Conservation (phyloP, 139 green algal genomes). For the Micromonas pusilla region DNA sequence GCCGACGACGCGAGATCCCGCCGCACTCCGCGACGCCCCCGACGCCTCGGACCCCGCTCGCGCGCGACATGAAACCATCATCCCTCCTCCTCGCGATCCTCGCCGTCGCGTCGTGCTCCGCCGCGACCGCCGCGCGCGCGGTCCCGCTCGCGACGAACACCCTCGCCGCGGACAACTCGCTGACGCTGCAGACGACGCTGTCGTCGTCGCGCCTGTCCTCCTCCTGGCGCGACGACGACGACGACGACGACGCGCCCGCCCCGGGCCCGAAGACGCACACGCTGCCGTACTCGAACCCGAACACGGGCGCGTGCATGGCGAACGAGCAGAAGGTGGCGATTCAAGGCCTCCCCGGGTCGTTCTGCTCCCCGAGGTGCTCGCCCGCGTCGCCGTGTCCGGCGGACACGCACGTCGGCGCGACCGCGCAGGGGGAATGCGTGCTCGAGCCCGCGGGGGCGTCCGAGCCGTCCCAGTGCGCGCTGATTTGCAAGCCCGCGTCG, state of each 20-base stretch:
- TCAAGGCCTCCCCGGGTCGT: constrained; percentile 4
- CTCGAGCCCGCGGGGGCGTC: not conserved
- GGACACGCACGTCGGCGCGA: not conserved
- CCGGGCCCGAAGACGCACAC: not conserved
- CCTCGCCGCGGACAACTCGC: too few species aligned
- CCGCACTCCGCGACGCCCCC: too few species aligned
- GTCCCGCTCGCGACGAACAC: too few species aligned
- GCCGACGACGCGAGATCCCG: too few species aligned
- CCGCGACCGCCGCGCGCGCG: too few species aligned
- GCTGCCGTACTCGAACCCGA: constrained; percentile 12
- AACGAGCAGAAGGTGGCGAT: constrained; percentile 18
- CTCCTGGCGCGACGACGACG: too few species aligned
- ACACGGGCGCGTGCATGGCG: not conserved
- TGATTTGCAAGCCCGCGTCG: not conserved
- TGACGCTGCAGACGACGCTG: too few species aligned
- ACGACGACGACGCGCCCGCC: too few species aligned
- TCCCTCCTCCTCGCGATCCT: not conserved
- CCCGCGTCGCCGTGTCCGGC: not conserved
- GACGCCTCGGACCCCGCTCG: too few species aligned
- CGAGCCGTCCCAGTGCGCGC: constrained; percentile 1
- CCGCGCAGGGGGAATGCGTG: not conserved
- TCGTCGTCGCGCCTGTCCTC: too few species aligned
- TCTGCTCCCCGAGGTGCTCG: constrained; percentile 4
- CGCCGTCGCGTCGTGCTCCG: not conserved
- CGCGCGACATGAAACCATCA: too few species aligned